Evolutionary conservation across 306 rosid species (phyloP).

Genomic region (Fragaria vesca): DNA sequence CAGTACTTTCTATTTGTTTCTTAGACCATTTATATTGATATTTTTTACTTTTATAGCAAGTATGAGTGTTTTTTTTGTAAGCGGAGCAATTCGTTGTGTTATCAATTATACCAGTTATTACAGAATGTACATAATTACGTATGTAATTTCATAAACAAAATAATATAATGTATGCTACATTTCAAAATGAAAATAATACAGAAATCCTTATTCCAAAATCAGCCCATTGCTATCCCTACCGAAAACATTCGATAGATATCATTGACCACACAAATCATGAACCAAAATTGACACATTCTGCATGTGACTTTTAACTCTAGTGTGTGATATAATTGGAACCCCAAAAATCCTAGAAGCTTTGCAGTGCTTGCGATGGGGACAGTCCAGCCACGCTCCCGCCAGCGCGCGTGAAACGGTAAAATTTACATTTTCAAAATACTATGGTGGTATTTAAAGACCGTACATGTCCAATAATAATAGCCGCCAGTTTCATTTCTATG

Average conservation of each 20-base stretch:
- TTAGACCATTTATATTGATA: too few relatives aligned
- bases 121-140: too few relatives aligned
- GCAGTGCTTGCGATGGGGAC: neutral
- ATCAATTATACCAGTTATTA: too few relatives aligned
- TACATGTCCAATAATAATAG: slow-evolving; percentile 21
- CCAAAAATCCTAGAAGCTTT: neutral
- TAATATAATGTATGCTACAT: too few relatives aligned
- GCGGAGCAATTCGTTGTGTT: too few relatives aligned
- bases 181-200: too few relatives aligned
- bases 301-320: neutral
- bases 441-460: neutral
- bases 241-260: neutral
- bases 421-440: neutral
- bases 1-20: too few relatives aligned
- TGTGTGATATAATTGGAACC: neutral
- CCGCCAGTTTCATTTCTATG: slow-evolving; percentile 29
- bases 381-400: neutral
- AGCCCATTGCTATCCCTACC: neutral
- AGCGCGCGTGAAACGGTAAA: neutral
- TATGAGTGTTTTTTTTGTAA: too few relatives aligned
- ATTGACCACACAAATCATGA: neutral
- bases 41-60: too few relatives aligned
- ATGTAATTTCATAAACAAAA: too few relatives aligned
- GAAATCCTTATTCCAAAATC: neutral
- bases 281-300: neutral